Percentiles rank a stretch among this genome's conserved stretches.
These are phyloP conservation scores for Epithemia pelagica DNA, from an alignment of 108 stramenopile species.

Conservation along the genomic window DNA sequence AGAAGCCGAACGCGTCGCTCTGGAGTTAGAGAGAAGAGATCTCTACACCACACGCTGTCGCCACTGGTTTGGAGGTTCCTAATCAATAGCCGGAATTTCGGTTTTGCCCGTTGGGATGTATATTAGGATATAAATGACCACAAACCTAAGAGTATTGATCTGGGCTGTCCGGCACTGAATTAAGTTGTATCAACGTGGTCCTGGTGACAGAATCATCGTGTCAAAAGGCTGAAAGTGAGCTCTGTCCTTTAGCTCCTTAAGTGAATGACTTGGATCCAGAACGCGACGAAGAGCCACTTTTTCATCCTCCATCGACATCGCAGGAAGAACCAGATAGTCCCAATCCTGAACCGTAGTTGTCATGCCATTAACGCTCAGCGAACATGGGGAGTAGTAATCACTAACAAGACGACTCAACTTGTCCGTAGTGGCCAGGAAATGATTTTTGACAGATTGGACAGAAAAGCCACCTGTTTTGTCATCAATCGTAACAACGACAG, in stretches of 20 bases:
- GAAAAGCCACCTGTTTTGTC: background rate
- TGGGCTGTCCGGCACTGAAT: too few relatives aligned
- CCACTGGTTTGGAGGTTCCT: slow-evolving; percentile 63
- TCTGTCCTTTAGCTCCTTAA: background rate
- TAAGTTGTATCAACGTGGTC: too few relatives aligned
- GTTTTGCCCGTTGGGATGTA: too few relatives aligned
- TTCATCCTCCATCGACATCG: background rate
- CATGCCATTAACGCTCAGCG: background rate
- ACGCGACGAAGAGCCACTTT: background rate
- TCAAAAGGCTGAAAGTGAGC: background rate
- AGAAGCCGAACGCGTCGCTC: slow-evolving; percentile 79
- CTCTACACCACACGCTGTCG: slow-evolving; percentile 81
- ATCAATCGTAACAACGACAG: slow-evolving; percentile 30
- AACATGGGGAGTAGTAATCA: background rate
- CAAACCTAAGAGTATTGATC: too few relatives aligned
- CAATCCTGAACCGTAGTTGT: background rate
- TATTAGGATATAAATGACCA: too few relatives aligned
- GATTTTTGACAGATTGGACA: background rate
- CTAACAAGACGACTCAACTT: background rate
- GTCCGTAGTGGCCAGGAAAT: background rate
- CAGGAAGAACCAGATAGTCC: background rate
- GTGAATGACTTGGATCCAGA: background rate
- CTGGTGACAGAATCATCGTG: too few relatives aligned
- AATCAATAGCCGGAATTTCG: too few relatives aligned
- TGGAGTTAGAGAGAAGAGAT: slow-evolving; percentile 84